A percentile compares a stretch with the other conserved stretches of the same genome.
These are phyloP conservation scores for Harringtonia lauricola DNA, from an alignment of 2,329 filamentous ascomycete species.

Conservation along the genomic window DNA sequence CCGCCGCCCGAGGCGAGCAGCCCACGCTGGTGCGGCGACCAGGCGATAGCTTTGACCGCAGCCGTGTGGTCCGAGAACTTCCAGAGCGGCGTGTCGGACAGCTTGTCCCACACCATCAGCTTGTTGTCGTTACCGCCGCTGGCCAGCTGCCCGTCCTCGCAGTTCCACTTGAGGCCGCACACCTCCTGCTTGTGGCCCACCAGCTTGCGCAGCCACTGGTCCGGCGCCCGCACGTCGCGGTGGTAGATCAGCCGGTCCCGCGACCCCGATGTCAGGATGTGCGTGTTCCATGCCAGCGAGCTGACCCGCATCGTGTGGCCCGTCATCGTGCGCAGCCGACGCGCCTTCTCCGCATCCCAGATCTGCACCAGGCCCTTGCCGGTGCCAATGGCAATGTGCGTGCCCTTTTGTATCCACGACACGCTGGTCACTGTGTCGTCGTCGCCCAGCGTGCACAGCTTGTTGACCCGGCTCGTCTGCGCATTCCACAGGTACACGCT, in stretches of 20 bases:
- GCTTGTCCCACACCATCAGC: slow-evolving; percentile 95
- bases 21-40: slow-evolving; percentile 92
- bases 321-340: slow-evolving; percentile 88
- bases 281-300: slow-evolving; percentile 93
- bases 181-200: slow-evolving; percentile 97
- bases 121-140: slow-evolving; percentile 98
- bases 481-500: slow-evolving; percentile 99
- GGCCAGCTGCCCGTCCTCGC: slow-evolving; percentile 86
- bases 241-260: slow-evolving; percentile 90
- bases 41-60: slow-evolving; percentile 94
- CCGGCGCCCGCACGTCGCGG: slow-evolving; percentile 83
- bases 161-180: slow-evolving; percentile 94
- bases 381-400: slow-evolving; percentile 90
- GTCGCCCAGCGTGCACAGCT: slow-evolving; percentile 66
- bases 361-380: slow-evolving; percentile 93
- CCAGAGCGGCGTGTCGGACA: slow-evolving; percentile 83
- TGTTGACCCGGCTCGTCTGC: slow-evolving; percentile 79
- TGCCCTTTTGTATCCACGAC: slow-evolving; percentile 96
- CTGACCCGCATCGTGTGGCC: slow-evolving; percentile 90
- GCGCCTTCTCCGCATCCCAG: slow-evolving; percentile 84
- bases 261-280: slow-evolving; percentile 92
- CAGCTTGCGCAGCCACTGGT: slow-evolving; percentile 79
- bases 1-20: slow-evolving; percentile 92
- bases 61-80: slow-evolving; percentile 93
- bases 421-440: slow-evolving; percentile 95